Percentiles rank a stretch among this genome's conserved stretches.
phyloP scores from a whole-genome alignment of 768 basidiomycete species.

The Trametes cingulata region DNA sequence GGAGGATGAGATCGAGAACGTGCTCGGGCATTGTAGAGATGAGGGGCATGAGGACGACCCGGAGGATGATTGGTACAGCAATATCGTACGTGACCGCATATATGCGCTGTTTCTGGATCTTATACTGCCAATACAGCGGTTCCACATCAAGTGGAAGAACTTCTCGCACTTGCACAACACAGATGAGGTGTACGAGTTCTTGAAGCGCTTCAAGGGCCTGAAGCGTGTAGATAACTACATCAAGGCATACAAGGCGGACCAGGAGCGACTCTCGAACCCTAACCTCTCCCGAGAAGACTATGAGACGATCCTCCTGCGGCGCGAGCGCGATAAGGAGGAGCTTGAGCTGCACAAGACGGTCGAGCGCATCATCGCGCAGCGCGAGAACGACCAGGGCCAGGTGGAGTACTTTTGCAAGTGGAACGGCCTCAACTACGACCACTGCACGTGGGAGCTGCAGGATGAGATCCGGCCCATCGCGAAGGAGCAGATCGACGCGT shows the following conservation, averaged over 20 bases:
- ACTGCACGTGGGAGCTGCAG: conserved; percentile 93
- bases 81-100: conserved; percentile 56
- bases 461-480: conserved; percentile 80
- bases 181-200: conserved; percentile 96
- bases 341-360: conserved; percentile 89
- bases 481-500: conserved; percentile 76
- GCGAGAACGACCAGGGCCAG: conserved; percentile 56
- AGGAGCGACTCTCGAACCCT: conserved; percentile 61
- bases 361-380: conserved; percentile 84
- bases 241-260: conserved; percentile 81
- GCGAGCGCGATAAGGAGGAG: conserved; percentile 89
- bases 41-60: conserved; percentile 75
- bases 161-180: conserved; percentile 99
- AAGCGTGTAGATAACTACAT: conserved; percentile 99
- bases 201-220: conserved; percentile 92
- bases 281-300: conserved; percentile 82
- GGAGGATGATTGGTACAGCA: conserved; percentile 84
- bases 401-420: conserved; percentile 97
- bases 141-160: conserved; percentile 99
- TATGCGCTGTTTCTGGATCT: background rate
- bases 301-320: conserved; percentile 86
- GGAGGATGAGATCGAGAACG: conserved; percentile 91
- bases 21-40: conserved; percentile 84
- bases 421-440: conserved; percentile 89
- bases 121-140: conserved; percentile 58